Evolutionary conservation across 805 yeast species (phyloP), one percentile per base, ranked within the genome.

Genomic region (Nakazawaea sp.): DNA sequence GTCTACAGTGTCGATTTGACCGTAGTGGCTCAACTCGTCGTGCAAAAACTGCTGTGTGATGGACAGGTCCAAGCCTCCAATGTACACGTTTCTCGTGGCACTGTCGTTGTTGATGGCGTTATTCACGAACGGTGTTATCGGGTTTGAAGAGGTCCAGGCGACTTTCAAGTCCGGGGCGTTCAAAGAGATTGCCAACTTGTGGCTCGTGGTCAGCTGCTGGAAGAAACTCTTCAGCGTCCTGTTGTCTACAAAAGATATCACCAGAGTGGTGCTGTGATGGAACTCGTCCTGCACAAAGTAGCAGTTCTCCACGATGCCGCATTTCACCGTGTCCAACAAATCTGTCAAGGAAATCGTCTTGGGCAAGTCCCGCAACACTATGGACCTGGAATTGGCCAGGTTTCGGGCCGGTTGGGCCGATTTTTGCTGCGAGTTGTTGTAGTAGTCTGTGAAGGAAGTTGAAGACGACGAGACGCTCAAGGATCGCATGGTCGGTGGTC

Each of bases 271-370:
- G 1, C 52, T 40, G 1, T 53, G 41, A 18, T 49, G 47, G 2
- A 41, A n/a, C 2, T 51, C 50, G 13, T 52, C 57, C 13, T 46
- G 45, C 40, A 64, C 53, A 40, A 72, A 51, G 38, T 68, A 65
- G 43, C 76, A 65, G 46, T 72, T 72, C 52, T 81, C 88, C 25
- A 81, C 65, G 1, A 85, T 82, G 3, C 83, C 85, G 50, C 52
- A 65, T 30, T 71, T 72, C 8, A 79, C 62, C 23, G 59, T 54
- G 32, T 72, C 66, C 30, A 75, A 52, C 13, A 72, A 51, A 16
- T 61, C 58, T 10, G 47, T 41, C 17, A 51, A 38, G 7, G 55
- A 24, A 2, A 48, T 24, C 1, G 36, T 32, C 5, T 40, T 24
- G 17, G 50, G 47, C 4, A 56, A 35, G 28, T 45, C 44, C 23